Conservation (phyloP, 176 grass and related monocot genomes). For the Ensete glaucum region DNA sequence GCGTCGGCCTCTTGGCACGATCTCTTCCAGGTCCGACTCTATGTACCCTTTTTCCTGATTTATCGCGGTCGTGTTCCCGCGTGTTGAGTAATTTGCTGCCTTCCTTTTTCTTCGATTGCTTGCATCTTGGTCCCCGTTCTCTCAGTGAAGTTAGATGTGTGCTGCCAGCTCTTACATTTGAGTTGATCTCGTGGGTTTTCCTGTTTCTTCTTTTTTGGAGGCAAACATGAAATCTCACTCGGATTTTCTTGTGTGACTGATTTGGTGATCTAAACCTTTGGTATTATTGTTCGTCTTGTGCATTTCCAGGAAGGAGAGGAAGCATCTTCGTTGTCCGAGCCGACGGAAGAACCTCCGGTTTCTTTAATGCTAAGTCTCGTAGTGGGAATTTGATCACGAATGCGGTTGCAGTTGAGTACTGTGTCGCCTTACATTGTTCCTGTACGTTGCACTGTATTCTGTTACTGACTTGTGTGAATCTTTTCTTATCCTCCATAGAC, state of each 20-base stretch:
- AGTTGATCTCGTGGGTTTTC: too few species aligned
- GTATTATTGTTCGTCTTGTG: not conserved
- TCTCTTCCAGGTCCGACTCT: not conserved
- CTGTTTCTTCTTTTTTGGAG: too few species aligned
- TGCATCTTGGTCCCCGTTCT: not conserved
- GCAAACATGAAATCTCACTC: not conserved
- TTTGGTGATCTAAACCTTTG: too few species aligned
- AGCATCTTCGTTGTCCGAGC: not conserved
- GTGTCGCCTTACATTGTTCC: not conserved
- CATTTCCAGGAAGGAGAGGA: conserved; percentile 16
- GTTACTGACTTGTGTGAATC: conserved; percentile 1
- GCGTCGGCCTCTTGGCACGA: conserved; percentile 5
- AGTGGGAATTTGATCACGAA: conserved; percentile 22
- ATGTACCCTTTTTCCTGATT: not conserved
- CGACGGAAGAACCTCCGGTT: not conserved
- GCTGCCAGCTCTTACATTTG: not conserved
- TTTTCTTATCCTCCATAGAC: conserved; percentile 11
- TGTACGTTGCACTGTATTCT: not conserved
- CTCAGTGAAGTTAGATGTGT: not conserved
- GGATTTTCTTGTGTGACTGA: not conserved
- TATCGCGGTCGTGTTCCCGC: not conserved
- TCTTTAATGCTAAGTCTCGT: conserved; percentile 1
- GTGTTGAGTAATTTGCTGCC: not conserved
- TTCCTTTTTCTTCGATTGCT: not conserved
- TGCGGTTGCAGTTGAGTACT: conserved; percentile 32